Evolutionary conservation across 257 asterid species (phyloP), one percentile per base, ranked within the genome.

Genomic region (Fraxinus quadrangulata): DNA sequence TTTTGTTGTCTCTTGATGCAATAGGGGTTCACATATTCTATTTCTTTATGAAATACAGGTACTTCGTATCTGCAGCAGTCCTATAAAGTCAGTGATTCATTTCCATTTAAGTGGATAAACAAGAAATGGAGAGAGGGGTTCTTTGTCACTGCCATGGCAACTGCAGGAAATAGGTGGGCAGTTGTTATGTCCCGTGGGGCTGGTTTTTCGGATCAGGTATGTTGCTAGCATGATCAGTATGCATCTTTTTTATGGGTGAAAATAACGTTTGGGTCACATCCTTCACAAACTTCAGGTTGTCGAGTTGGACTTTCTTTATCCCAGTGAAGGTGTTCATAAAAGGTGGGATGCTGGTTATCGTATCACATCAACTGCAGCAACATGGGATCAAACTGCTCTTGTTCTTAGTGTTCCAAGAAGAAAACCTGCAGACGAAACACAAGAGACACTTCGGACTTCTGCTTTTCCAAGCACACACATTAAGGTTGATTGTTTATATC

Each of bases 51-150:
- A 61, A 54, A 75, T 78, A 72, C 78, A 91, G 96, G 96, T 70
- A 83, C 90, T 16, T 89, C 80, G 78, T 89, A 81, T 84, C 59
- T 80, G 69, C 92, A 91, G 78, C 96, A 91, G 69, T 88, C 94
- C 0, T 91, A 91, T 73, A 91, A 89, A 89, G 92, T 91, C 56
- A 88, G 92, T 9, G 94, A 89, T 54, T 85, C 89, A 1, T 91
- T 91, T 81, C 96, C 96, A 4, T 86, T 84, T 63, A 89, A 88
- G 87, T 91, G 96, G 96, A 91, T 91, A 77, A 86, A 82, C 83
- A 91, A 88, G 79, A 87, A 91, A 84, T 91, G 96, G 96, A 82
- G 85, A 77, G 96, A 88, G 84, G 96, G 94, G 17, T 89, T 88
- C 81, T 85, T 68, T 76, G 90, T 91, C 67, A 91, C 96, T 59